Percentiles rank a stretch among this genome's conserved stretches.
Conservation (phyloP, 2,329 filamentous ascomycete species). For the Arthrobotrys entomopaga region DNA sequence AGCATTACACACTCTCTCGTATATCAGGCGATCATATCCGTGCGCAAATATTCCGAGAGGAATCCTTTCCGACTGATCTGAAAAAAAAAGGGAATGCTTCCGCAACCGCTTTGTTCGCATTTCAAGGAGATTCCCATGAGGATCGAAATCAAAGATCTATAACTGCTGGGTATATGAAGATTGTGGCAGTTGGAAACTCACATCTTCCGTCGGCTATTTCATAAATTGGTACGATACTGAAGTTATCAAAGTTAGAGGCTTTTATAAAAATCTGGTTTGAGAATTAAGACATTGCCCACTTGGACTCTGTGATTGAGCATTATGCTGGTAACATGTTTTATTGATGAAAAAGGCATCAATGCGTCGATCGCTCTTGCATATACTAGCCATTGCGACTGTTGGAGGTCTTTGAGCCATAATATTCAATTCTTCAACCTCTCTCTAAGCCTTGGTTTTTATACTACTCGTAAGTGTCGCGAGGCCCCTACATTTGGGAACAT, state of each 20-base stretch:
- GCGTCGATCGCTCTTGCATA: not conserved
- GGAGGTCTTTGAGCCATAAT: not conserved
- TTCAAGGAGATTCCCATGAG: not conserved
- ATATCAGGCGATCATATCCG: constrained; percentile 3
- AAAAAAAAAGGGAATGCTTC: not conserved
- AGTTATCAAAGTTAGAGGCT: not conserved
- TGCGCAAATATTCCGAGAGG: constrained; percentile 6
- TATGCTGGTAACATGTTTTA: not conserved
- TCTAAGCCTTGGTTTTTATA: no score
- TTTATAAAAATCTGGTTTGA: not conserved
- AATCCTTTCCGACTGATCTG: not conserved
- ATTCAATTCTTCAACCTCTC: no score
- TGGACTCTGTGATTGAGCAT: not conserved
- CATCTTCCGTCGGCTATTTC: not conserved
- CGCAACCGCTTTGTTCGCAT: not conserved
- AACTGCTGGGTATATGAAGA: not conserved
- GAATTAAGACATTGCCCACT: not conserved
- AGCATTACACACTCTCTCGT: not conserved
- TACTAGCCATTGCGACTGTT: not conserved
- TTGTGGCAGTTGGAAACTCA: not conserved
- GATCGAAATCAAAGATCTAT: not conserved
- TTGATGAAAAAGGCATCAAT: not conserved
- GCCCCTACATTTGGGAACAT: no score
- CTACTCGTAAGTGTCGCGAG: no score
- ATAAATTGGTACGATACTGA: not conserved